Conservation (phyloP, 306 rosid species). For the Rubus parviflorus region DNA sequence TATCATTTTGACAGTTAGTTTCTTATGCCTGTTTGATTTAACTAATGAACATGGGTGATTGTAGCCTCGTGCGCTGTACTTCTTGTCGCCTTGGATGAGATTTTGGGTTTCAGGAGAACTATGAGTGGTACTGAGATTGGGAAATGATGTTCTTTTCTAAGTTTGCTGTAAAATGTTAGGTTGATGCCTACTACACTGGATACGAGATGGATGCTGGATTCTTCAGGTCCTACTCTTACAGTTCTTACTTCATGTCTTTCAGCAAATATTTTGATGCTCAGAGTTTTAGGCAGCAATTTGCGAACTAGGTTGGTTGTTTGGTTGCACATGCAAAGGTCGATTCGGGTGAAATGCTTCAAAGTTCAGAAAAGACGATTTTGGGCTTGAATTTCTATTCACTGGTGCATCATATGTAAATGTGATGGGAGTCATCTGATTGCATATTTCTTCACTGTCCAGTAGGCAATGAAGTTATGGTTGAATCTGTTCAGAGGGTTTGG, state of each 20-base stretch:
- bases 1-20: not conserved
- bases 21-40: not conserved
- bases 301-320: not conserved
- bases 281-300: not conserved
- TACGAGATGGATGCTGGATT: not conserved
- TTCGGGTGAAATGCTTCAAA: not conserved
- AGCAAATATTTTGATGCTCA: not conserved
- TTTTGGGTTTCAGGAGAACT: not conserved
- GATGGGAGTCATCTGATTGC: not conserved
- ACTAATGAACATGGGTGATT: not conserved
- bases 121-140: not conserved
- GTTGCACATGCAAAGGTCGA: not conserved
- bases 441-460: not conserved
- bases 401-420: not conserved
- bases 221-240: not conserved
- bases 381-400: not conserved
- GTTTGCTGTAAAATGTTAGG: not conserved
- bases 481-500: not conserved
- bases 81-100: not conserved
- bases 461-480: not conserved
- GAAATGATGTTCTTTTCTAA: not conserved
- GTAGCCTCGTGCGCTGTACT: not conserved
- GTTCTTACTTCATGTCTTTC: not conserved
- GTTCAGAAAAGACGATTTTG: not conserved
- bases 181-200: not conserved